Base-by-base conservation (phyloP, 495 filamentous ascomycete genomes). In the Cercophora sp. region DNA sequence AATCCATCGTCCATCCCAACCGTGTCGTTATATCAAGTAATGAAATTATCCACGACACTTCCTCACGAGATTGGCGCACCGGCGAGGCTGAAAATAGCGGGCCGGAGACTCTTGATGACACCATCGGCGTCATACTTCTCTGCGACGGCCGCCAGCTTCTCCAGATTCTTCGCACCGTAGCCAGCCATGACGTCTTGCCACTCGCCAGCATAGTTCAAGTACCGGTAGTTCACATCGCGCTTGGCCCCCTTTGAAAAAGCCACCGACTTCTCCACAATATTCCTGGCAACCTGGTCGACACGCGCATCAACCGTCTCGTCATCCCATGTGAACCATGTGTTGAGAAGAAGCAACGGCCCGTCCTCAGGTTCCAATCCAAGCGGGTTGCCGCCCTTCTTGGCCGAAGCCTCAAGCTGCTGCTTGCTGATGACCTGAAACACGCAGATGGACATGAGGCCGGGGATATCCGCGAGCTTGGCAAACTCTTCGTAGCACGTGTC, bases 131-230 rank as follows among this genome's bases (percentile, higher is more conserved):
- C 29, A 32, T 32, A 32, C 29, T 32, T 32, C 29, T 32, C 29
- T 13, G 39, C 39, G 23, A 42, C 20, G 3, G 5, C 39, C 5
- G 20, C 15, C 39, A 42, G 39, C 15, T 19, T 42, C 15, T 42
- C 16, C 39, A 18, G 39, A 11, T 42, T 42, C 39, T 6, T 20
- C 15, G 5, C 39, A 42, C 39, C 39, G 16, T 42, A 42, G 39
- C 39, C 19, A 6, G 39, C 39, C 2, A 42, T 20, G 20, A 19
- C 39, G 23, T 42, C 19, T 20, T 42, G 39, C 5, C 15, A 42
- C 39, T 42, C 39, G 39, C 39, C 39, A 5, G 39, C 39, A 20
- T 42, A 42, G 39, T 42, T 42, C 39, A 42, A 18, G 15, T 42
- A 42, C 16, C 39, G 39, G 11, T 42, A 42, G 4, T 20, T 20